A percentile compares a stretch with the other conserved stretches of the same genome.
These are phyloP conservation scores for Chamaecyparis obtusa DNA, from an alignment of 75 land plant genomes.

Conservation along the genomic window DNA sequence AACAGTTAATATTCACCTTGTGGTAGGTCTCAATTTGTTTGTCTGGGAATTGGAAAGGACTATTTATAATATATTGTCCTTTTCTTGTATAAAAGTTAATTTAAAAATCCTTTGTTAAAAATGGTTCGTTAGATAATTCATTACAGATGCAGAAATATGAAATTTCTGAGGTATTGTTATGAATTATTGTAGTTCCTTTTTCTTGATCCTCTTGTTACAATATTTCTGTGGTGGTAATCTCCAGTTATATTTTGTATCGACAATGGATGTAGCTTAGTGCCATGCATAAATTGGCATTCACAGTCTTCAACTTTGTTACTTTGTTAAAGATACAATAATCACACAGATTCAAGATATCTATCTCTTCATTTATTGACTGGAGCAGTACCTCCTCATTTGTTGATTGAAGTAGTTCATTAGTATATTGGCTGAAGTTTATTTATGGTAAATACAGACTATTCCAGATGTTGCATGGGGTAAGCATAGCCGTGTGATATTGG, in stretches of 20 bases:
- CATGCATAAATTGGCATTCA: neutral
- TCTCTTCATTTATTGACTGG: neutral
- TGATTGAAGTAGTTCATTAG: neutral
- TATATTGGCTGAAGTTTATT: neutral
- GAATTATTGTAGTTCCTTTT: neutral
- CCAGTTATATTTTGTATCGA: neutral
- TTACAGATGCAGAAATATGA: neutral
- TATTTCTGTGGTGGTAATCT: neutral
- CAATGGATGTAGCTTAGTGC: neutral
- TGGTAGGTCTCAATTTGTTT: neutral
- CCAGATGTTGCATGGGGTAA: conserved; percentile 69
- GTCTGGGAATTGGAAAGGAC: neutral
- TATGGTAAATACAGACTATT: conserved; percentile 33
- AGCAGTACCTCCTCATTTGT: neutral
- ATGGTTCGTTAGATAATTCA: neutral
- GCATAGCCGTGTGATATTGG: conserved; percentile 68
- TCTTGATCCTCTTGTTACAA: neutral
- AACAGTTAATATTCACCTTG: neutral
- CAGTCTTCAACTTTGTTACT: neutral
- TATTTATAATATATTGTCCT: neutral
- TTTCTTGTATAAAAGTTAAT: neutral
- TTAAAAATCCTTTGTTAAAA: neutral
- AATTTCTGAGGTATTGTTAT: neutral
- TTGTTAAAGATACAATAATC: neutral
- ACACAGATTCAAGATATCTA: neutral